Evolutionary conservation across 805 yeast genomes (phyloP), one percentile per base, ranked within the genome.

Genomic region (Priceomyces haplophilus): DNA sequence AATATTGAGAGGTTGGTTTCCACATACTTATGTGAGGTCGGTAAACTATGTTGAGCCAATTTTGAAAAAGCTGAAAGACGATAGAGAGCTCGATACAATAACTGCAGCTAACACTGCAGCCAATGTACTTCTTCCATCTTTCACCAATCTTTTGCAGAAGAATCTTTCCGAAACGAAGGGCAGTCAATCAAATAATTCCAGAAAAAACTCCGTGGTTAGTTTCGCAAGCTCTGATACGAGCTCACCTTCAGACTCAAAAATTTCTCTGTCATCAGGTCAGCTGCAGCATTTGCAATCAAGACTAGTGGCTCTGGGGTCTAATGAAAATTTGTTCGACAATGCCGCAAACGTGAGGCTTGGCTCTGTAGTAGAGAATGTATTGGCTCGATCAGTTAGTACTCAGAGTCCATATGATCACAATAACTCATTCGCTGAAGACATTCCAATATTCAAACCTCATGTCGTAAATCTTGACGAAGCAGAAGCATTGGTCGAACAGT

Each of bases 1-100:
- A 4, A 59, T 75, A 4, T 54, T 58, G 31, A 72, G 95, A 55
- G 96, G 96, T 52, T 88, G 96, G 96, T 86, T 88, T 65, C 95
- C 96, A 13, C 76, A 76, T 38, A 77, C 75, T 44, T 82, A 75
- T 60, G 80, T 80, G 20, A 71, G 76, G 37, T 58, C 74, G 1
- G 72, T 70, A 15, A 67, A 69, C 51, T 70, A 69, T 49, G 69
- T 64, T 27, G 72, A 67, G 51, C 75, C 70, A 7, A 64, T 67
- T 18, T 53, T 69, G 38, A 61, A 64, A 46, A 61, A 64, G 48
- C 53, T 69, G 42, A 66, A 63, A 50, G 54, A 58, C 38, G 65
- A 66, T 39, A 65, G 67, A 51, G 75, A 70, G 37, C 51, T 69
- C 21, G 75, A 69, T 45, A 57, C 70, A 30, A 57, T 69, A 17